Evolutionary conservation across 495 filamentous ascomycete genomes (phyloP).

Genomic region (Lichenothelia convexa): DNA sequence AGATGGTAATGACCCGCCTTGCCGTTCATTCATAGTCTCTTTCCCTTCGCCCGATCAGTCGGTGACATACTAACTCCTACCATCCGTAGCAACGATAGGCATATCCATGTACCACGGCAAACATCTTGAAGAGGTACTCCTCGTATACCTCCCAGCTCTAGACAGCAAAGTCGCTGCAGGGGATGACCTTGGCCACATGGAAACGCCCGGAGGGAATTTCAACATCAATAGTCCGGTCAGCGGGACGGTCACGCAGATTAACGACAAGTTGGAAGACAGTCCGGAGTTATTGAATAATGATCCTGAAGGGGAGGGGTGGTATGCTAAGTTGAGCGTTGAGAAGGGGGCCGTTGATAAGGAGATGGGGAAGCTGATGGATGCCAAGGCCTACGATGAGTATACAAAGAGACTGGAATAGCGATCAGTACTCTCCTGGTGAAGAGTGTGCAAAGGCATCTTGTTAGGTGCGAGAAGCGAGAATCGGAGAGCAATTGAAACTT

Average conservation of each 20-base stretch:
- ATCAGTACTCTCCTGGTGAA: no score
- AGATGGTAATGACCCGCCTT: constrained; percentile 22
- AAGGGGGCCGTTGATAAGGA: constrained; percentile 56
- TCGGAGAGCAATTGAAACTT: no score
- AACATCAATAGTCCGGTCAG: constrained; percentile 82
- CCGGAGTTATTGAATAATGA: constrained; percentile 72
- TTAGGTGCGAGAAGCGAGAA: no score
- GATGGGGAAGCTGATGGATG: constrained; percentile 55
- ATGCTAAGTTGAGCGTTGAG: constrained; percentile 60
- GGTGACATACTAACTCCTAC: not conserved
- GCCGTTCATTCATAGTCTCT: no score
- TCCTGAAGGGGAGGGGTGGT: constrained; percentile 77
- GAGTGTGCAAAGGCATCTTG: no score
- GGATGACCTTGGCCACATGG: constrained; percentile 79
- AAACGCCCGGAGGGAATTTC: constrained; percentile 92
- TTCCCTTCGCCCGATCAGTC: not conserved
- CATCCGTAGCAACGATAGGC: constrained; percentile 50
- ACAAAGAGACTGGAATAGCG: constrained; percentile 41
- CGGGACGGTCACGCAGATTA: constrained; percentile 55
- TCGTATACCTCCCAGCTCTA: constrained; percentile 68
- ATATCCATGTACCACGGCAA: constrained; percentile 83
- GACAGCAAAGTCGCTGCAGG: constrained; percentile 45
- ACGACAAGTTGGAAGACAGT: constrained; percentile 58
- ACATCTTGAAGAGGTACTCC: constrained; percentile 87
- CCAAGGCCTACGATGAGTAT: constrained; percentile 52